Evolutionary conservation across 352 stramenopile genomes (phyloP).

Genomic region (Thalassiosira hispida): DNA sequence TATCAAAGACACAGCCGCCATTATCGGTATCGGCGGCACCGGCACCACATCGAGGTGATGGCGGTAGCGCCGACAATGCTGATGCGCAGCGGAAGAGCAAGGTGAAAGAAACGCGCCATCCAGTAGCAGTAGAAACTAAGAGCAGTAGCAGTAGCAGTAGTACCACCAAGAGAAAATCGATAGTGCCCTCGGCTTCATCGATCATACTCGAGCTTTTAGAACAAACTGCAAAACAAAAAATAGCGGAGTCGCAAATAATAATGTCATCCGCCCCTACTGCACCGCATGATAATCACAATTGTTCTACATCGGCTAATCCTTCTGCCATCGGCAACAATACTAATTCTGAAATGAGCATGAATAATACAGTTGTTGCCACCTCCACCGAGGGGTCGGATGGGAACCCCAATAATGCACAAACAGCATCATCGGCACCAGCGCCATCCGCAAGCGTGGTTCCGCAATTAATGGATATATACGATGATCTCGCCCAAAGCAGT

Average conservation of each 20-base stretch:
- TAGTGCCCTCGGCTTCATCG: background rate
- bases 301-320: background rate
- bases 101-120: too few relatives aligned
- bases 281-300: background rate
- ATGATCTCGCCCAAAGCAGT: slow-evolving; percentile 73
- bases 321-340: background rate
- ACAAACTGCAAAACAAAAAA: background rate
- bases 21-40: background rate
- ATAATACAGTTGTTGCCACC: background rate
- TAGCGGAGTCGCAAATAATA: background rate
- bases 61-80: background rate
- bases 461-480: slow-evolving; percentile 76
- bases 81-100: background rate
- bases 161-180: background rate
- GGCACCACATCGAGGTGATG: background rate
- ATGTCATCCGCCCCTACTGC: background rate
- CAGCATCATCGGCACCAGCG: slow-evolving; percentile 1
- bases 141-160: background rate
- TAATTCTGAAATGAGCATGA: slow-evolving; percentile 10
- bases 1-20: background rate
- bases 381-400: background rate
- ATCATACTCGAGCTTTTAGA: background rate
- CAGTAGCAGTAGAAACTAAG: too few relatives aligned
- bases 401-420: background rate
- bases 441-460: slow-evolving; percentile 51